Conservation (phyloP, 345 rosid genomes). For the Kernera saxatilis region DNA sequence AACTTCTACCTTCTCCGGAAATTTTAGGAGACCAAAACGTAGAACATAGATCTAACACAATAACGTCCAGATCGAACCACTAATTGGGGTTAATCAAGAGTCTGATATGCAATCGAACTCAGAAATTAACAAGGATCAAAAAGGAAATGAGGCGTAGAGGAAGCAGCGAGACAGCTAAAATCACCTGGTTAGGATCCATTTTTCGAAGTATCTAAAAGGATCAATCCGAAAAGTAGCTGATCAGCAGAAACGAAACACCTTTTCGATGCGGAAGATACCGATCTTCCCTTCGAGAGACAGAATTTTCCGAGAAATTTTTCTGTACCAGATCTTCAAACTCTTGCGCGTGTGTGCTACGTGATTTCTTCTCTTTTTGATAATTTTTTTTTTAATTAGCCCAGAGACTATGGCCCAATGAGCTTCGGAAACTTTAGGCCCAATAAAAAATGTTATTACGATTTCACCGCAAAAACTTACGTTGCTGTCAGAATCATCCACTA, state of each 20-base stretch:
- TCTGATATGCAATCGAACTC: conserved; percentile 15
- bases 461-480: background rate
- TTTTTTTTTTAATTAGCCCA: background rate
- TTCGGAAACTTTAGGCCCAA: background rate
- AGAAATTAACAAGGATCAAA: background rate
- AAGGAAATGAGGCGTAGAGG: background rate
- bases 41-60: conserved; percentile 21
- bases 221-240: conserved; percentile 5
- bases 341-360: conserved; percentile 19
- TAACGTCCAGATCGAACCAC: conserved; percentile 9
- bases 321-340: conserved; percentile 27
- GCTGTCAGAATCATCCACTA: conserved; percentile 6
- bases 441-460: background rate
- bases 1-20: background rate
- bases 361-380: conserved; percentile 13
- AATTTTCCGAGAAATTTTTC: conserved; percentile 25
- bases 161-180: conserved; percentile 3
- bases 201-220: conserved; percentile 8
- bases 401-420: background rate
- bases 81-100: background rate
- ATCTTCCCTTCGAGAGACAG: background rate
- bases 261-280: background rate
- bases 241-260: conserved; percentile 6
- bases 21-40: conserved; percentile 1
- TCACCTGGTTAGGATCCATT: conserved; percentile 37